Base-by-base conservation (phyloP, 495 filamentous ascomycete species). In the Neurospora sublineolata region DNA sequence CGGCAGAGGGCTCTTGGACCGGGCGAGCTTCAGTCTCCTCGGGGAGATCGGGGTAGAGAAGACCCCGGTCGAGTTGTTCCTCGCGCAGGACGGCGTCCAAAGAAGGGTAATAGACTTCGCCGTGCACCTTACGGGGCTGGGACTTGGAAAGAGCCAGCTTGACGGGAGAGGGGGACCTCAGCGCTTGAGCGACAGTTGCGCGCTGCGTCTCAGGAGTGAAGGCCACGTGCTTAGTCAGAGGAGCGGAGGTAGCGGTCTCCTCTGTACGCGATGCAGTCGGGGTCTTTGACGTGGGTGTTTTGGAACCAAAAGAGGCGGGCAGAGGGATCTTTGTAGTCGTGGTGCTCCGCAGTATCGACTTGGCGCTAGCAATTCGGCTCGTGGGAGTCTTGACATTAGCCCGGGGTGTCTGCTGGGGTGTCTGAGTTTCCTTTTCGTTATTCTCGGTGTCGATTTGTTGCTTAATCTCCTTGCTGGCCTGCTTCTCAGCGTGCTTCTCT, bases 151-250 rank as follows among this genome's bases (percentile, higher is more conserved):
- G 79, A 40, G 74, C 77, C 16, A 82, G 82, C 77, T 86, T 87
- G 71, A 83, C 69, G 23, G 84, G 85, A 23, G 85, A 86, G 9
- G 85, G 86, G 8, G 84, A 83, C 12, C 14, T 64, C 7, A 36
- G 52, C 70, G 83, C 78, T 69, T 82, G 80, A 2, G 77, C 68
- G 67, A 77, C 58, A 1, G 80, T 76, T 7, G 80, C 77, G 33
- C 75, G 77, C 67, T 82, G 82, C 12, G 79, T 81, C 18, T 81
- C 79, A 0, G 85, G 82, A 0, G 86, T 87, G 64, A 88, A 87
- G 60, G 81, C 78, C 14, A 83, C 81, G 40, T 76, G 82, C 73
- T 83, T 84, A 3, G 82, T 84, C 71, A 82, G 74, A n/a, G 85
- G 85, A 14, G 79, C 74, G 8, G 78, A 70, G 8, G 84, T 82